Conservation (phyloP, 306 rosid genomes). For the Fagus crenata region DNA sequence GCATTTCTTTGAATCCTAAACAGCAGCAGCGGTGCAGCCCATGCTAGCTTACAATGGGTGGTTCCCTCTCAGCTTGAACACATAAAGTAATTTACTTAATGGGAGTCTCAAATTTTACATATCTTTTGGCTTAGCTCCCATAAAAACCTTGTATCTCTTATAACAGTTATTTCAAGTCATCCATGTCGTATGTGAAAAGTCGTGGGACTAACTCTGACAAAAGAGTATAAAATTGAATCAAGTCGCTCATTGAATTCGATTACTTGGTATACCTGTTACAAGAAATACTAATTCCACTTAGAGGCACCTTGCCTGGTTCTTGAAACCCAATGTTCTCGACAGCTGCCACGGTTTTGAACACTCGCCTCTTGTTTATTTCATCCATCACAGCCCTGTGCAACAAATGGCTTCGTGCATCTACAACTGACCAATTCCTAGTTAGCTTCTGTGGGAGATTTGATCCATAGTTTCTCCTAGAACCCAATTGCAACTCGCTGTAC, state of each 20-base stretch:
- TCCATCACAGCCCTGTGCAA: slow-evolving; percentile 57
- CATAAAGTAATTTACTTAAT: too few species aligned
- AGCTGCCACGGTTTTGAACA: slow-evolving; percentile 62
- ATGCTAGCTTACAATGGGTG: too few species aligned
- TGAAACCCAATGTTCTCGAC: slow-evolving; percentile 70
- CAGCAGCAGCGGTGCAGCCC: too few species aligned
- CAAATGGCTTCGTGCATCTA: slow-evolving; percentile 53
- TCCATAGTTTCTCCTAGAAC: slow-evolving; percentile 14
- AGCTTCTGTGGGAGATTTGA: slow-evolving; percentile 23
- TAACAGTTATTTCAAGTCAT: too few species aligned
- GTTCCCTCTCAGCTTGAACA: too few species aligned
- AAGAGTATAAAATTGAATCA: too few species aligned
- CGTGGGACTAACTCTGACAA: too few species aligned
- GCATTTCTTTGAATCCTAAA: too few species aligned
- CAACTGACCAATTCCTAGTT: slow-evolving; percentile 39
- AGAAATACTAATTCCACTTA: not conserved
- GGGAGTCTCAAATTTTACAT: not conserved
- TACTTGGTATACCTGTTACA: too few species aligned
- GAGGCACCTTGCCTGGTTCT: slow-evolving; percentile 20
- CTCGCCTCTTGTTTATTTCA: slow-evolving; percentile 56
- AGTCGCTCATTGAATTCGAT: too few species aligned
- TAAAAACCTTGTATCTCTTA: not conserved
- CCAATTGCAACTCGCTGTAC: slow-evolving; percentile 3
- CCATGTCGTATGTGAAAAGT: too few species aligned
- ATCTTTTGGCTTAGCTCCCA: not conserved